These are phyloP conservation scores for Rhodotorula sphaerocarpa DNA, from an alignment of 768 basidiomycete species.

Conservation along the genomic window DNA sequence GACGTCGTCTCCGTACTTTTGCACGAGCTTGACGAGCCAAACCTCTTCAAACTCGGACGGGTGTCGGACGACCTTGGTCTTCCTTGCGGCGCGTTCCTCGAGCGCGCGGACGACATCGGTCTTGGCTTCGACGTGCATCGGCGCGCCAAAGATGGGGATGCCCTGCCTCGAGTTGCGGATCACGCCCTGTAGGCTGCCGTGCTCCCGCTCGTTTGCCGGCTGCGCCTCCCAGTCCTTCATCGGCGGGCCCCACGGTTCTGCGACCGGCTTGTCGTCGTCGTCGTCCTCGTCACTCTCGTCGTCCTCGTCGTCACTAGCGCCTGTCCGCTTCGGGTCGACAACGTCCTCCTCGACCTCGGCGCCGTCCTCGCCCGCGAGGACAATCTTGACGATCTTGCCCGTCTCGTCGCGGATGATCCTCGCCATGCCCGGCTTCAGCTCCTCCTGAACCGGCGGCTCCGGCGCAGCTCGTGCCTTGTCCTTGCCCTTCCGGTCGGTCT, in stretches of 20 bases:
- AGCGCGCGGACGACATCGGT: conserved; percentile 29
- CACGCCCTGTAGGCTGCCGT: conserved; percentile 6
- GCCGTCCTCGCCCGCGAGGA: conserved; percentile 36
- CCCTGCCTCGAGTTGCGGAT: conserved; percentile 17
- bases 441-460: not conserved
- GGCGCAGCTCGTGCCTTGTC: not conserved
- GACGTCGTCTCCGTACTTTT: conserved; percentile 63
- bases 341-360: conserved; percentile 42
- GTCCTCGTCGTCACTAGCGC: conserved; percentile 33
- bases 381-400: conserved; percentile 59
- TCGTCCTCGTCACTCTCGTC: conserved; percentile 17
- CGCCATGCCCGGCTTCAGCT: conserved; percentile 58
- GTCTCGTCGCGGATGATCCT: conserved; percentile 70
- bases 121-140: conserved; percentile 17
- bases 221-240: conserved; percentile 26
- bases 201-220: not conserved
- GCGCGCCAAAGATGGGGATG: conserved; percentile 19
- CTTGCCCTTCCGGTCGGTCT: conserved; percentile 32
- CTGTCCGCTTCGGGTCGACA: conserved; percentile 18
- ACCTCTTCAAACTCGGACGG: conserved; percentile 61
- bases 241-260: conserved; percentile 31
- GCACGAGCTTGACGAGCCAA: conserved; percentile 60
- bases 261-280: conserved; percentile 16
- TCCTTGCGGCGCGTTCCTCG: conserved; percentile 14
- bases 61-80: conserved; percentile 47